A percentile compares a stretch with the other conserved stretches of the same genome.
Evolutionary conservation across 768 basidiomycete species (phyloP).

Genomic region (Trametes cinnabarina): DNA sequence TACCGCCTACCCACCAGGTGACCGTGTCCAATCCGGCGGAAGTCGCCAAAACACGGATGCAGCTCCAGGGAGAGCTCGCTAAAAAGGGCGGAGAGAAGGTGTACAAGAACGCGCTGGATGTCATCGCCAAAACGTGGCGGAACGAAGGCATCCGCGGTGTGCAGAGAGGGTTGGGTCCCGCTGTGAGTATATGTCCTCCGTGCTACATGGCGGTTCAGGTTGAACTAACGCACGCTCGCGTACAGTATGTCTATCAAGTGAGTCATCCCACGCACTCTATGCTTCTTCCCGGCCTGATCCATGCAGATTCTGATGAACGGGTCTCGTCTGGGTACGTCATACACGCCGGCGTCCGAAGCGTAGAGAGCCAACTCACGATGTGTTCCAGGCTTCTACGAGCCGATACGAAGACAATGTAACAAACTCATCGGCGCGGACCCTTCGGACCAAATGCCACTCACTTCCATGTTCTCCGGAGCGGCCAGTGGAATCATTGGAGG

Average conservation of each 20-base stretch:
- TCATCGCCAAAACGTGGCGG: slow-evolving; percentile 80
- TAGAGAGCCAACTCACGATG: neutral
- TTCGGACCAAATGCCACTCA: slow-evolving; percentile 66
- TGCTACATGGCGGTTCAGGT: neutral
- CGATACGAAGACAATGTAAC: slow-evolving; percentile 75
- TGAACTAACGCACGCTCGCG: neutral
- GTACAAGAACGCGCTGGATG: slow-evolving; percentile 89
- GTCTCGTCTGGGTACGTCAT: slow-evolving; percentile 69
- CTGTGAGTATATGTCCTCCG: slow-evolving; percentile 50
- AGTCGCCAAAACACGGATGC: slow-evolving; percentile 92
- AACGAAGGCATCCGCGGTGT: slow-evolving; percentile 90
- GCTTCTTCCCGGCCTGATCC: neutral
- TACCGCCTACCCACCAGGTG: slow-evolving; percentile 45
- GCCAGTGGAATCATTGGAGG: slow-evolving; percentile 90
- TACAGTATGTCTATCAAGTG: slow-evolving; percentile 89
- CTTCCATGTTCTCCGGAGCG: slow-evolving; percentile 85
- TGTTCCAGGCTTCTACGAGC: slow-evolving; percentile 90
- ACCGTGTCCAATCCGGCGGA: slow-evolving; percentile 79
- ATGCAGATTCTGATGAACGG: slow-evolving; percentile 86
- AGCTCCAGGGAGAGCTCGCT: slow-evolving; percentile 93
- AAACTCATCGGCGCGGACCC: slow-evolving; percentile 58
- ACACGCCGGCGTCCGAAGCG: neutral
- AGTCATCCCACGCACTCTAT: slow-evolving; percentile 24
- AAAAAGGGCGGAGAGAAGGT: slow-evolving; percentile 70
- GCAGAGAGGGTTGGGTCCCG: slow-evolving; percentile 88